These are phyloP conservation scores for Sclerotiophoma versabilis DNA, from an alignment of 2,329 filamentous ascomycete genomes.

Conservation along the genomic window DNA sequence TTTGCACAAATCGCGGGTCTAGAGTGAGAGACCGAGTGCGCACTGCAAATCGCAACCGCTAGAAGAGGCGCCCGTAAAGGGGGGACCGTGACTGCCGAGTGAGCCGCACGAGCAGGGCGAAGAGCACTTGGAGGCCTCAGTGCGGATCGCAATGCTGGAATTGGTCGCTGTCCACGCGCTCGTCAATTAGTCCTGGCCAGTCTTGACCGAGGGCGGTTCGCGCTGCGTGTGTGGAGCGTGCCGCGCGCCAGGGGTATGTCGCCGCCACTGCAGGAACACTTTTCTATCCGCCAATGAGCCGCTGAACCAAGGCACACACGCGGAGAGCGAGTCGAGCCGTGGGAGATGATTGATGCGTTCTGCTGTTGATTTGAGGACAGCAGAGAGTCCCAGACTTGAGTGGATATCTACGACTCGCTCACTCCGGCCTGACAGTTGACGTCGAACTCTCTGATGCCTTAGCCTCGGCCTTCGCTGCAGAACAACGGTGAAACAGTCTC, in stretches of 20 bases:
- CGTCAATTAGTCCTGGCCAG: conserved; percentile 10
- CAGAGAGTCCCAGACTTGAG: conserved; percentile 1
- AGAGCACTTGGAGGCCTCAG: conserved; percentile 32
- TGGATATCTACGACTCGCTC: conserved; percentile 5
- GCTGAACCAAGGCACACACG: conserved; percentile 1
- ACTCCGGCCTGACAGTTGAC: conserved; percentile 11
- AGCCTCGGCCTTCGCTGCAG: conserved; percentile 10
- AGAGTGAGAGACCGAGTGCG: conserved; percentile 27
- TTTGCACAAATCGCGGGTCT: conserved; percentile 45
- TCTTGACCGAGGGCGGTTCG: conserved; percentile 30
- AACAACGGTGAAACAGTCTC: conserved; percentile 17
- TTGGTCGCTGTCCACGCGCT: conserved; percentile 38
- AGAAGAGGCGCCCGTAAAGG: conserved; percentile 39
- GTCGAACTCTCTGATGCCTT: conserved; percentile 6
- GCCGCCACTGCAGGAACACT: conserved; percentile 36
- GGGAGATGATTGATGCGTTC: not conserved
- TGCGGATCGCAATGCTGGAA: conserved; percentile 39
- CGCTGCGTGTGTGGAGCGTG: conserved; percentile 31
- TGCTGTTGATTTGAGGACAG: conserved; percentile 12
- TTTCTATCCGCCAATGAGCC: conserved; percentile 19
- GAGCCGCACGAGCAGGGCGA: conserved; percentile 32
- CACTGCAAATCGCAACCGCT: conserved; percentile 27
- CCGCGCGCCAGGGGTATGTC: conserved; percentile 28
- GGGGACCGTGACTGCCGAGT: conserved; percentile 33
- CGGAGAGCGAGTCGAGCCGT: conserved; percentile 2